Evolutionary conservation across 2,329 filamentous ascomycete species (phyloP), one percentile per base, ranked within the genome.

Genomic region (Colletotrichum filicis): DNA sequence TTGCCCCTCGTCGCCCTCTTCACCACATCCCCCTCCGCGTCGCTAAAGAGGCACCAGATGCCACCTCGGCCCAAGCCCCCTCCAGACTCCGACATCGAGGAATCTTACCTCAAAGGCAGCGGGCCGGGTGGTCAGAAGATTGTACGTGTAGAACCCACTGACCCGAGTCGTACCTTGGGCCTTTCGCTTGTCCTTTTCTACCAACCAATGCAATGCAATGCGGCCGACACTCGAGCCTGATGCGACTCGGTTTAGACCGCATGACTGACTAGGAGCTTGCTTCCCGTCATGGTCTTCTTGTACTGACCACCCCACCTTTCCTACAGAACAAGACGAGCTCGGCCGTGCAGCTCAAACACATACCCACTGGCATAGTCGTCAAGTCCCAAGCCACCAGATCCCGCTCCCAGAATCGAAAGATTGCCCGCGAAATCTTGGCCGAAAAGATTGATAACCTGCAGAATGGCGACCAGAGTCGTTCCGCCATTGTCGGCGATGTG

Each of bases 101-200:
- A 98, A 79, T 89, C 88, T 55, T 98, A 97, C 83, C 88, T 99
- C 74, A 97, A 97, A 81, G 97, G 97, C 78, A 94, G 91, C 77
- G 97, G 97, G 1, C 96, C 97, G 0, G 97, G 97, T 28, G 97
- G 97, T 0, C 97, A 99, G 81, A 98, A 98, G 82, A 98, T 98
- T 85, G 93, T 95, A 83, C 66, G 85, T 81, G 14, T 19, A 16
- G 1, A 75, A 58, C 32, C 37, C 46, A 22, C 46, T 12, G 30
- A 12, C 28, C 16, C 6, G 24, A 16, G 14, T 42, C 37, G 11
- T 4, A 49, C 42, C 42, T 7, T n/a, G 6, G 16, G 5, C 42
- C 42, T 3, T 19, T 9, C 1, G 42, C 28, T 35, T 28, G 28
- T 4, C 35, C 16, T 19, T n/a, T 6, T 3, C 5, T 19, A 8